These are phyloP conservation scores for Yamadazyma epiphylla DNA, from an alignment of 1,139 yeast genomes.

Conservation along the genomic window DNA sequence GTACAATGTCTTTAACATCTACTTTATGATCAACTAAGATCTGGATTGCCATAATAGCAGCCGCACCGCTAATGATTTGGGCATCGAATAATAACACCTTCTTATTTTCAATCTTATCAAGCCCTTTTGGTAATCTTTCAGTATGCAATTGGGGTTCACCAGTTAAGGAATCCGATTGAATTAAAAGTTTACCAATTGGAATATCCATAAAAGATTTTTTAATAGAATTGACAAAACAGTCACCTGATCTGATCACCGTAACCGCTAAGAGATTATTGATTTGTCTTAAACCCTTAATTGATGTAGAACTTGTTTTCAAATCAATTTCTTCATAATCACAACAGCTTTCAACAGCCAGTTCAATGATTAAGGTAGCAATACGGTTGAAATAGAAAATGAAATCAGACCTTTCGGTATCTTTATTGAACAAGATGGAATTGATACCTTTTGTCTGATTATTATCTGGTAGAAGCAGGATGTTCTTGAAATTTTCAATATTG, in stretches of 20 bases:
- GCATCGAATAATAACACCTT: conserved; percentile 76
- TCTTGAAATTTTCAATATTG: conserved; percentile 24
- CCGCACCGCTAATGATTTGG: conserved; percentile 89
- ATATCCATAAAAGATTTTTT: conserved; percentile 75
- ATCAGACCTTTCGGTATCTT: conserved; percentile 59
- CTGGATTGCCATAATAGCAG: conserved; percentile 90
- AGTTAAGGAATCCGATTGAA: conserved; percentile 81
- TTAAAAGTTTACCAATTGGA: conserved; percentile 74
- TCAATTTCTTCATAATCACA: conserved; percentile 21
- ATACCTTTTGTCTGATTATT: conserved; percentile 73
- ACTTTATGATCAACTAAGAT: conserved; percentile 82
- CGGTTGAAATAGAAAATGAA: conserved; percentile 86
- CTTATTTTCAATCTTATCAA: conserved; percentile 29
- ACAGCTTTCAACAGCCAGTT: conserved; percentile 56
- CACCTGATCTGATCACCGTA: conserved; percentile 85
- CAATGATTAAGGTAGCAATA: conserved; percentile 65
- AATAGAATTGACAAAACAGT: conserved; percentile 78
- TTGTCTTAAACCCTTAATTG: conserved; percentile 36
- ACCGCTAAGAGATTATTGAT: conserved; percentile 62
- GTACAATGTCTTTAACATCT: conserved; percentile 55
- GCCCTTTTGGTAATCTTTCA: conserved; percentile 47
- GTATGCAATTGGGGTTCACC: conserved; percentile 94
- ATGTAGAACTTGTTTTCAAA: conserved; percentile 42
- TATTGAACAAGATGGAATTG: conserved; percentile 63
- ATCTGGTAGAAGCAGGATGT: conserved; percentile 41